Evolutionary conservation across 495 filamentous ascomycete species (phyloP).

Genomic region (Talaromyces adpressus): DNA sequence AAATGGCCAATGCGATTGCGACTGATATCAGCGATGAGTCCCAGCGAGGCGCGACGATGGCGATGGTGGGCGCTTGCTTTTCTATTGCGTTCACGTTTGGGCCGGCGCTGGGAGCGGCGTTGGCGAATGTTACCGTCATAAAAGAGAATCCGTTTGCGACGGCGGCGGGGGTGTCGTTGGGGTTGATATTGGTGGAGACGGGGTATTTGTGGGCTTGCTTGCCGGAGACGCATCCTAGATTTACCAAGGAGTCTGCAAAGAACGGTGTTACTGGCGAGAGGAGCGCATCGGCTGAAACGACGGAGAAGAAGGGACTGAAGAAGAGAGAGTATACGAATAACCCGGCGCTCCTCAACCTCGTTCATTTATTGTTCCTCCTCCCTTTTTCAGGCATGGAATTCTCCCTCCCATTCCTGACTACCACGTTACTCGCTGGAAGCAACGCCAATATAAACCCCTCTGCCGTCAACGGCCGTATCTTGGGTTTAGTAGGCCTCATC

Average conservation of each 20-base stretch:
- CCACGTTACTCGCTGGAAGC: conserved; percentile 64
- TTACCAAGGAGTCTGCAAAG: not conserved
- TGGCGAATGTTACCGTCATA: conserved; percentile 67
- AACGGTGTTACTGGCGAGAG: not conserved
- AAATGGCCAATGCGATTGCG: conserved; percentile 93
- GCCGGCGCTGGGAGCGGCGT: conserved; percentile 78
- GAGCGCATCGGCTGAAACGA: not conserved
- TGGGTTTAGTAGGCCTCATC: conserved; percentile 90
- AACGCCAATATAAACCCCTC: conserved; percentile 52
- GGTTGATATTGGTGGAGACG: conserved; percentile 78
- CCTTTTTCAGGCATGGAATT: conserved; percentile 98
- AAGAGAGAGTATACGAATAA: conserved; percentile 59
- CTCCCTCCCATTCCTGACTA: conserved; percentile 88
- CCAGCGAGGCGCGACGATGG: conserved; percentile 84
- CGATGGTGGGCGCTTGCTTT: conserved; percentile 92
- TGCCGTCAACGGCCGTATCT: conserved; percentile 72
- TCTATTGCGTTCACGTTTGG: conserved; percentile 96
- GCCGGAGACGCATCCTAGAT: conserved; percentile 74
- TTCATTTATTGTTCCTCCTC: conserved; percentile 87
- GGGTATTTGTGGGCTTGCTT: conserved; percentile 78
- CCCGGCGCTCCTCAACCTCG: conserved; percentile 71
- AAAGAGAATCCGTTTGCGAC: conserved; percentile 89
- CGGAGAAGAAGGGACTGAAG: not conserved
- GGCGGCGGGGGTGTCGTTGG: conserved; percentile 76
- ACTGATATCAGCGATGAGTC: conserved; percentile 86